phyloP scores from a whole-genome alignment of 352 stramenopile species.

The Phytophthora capsici region DNA sequence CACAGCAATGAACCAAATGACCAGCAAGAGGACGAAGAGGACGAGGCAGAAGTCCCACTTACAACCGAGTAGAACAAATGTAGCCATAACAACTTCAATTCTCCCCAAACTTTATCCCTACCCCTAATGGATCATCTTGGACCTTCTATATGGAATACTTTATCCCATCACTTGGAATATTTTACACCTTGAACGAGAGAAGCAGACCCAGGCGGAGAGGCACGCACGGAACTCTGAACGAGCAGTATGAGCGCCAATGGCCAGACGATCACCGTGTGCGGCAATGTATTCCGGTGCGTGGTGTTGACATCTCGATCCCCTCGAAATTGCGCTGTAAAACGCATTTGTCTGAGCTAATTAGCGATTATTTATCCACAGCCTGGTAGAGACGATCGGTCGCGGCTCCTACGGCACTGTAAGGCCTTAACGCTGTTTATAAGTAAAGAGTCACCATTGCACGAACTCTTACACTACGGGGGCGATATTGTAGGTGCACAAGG shows the following conservation, averaged over 20 bases:
- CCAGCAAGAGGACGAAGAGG: constrained; percentile 21
- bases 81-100: constrained; percentile 31
- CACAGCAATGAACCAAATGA: constrained; percentile 1
- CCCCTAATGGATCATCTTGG: too few species aligned
- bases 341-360: neutral
- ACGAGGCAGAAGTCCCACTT: constrained; percentile 21
- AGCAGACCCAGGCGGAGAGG: constrained; percentile 20
- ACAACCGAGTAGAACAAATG: constrained; percentile 9
- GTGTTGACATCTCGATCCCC: neutral
- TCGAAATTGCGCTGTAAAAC: constrained; percentile 1
- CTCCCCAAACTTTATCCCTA: neutral
- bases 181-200: constrained; percentile 25
- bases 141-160: constrained; percentile 21
- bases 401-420: constrained; percentile 85
- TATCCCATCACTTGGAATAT: constrained; percentile 24
- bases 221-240: constrained; percentile 1
- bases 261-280: constrained; percentile 81
- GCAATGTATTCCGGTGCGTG: constrained; percentile 80
- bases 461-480: constrained; percentile 2
- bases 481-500: constrained; percentile 71
- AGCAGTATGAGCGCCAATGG: constrained; percentile 67
- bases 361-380: constrained; percentile 37
- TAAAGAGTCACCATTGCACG: neutral
- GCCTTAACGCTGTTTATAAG: neutral
- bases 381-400: constrained; percentile 81